phyloP scores from a whole-genome alignment of 2,329 filamentous ascomycete genomes.

The Xylaria sp. region DNA sequence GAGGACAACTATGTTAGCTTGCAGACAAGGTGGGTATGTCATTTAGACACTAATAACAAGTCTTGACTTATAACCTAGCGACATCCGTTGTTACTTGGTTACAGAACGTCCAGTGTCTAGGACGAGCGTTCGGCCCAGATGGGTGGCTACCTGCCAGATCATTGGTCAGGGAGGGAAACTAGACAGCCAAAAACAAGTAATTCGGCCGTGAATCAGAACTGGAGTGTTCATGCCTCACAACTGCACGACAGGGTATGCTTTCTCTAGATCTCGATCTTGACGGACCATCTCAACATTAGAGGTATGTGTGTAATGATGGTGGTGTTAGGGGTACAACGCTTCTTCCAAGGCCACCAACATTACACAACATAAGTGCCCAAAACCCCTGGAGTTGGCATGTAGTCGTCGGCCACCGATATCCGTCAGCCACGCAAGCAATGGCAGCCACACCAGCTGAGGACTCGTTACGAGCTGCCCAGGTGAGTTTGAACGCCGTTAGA shows the following conservation, averaged over 20 bases:
- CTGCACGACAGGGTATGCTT: background rate
- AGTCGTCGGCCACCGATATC: background rate
- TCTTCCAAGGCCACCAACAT: background rate
- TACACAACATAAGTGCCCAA: constrained; percentile 13
- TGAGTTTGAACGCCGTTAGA: constrained; percentile 24
- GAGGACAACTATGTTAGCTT: constrained; percentile 25
- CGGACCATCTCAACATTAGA: background rate
- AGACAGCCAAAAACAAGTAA: constrained; percentile 15
- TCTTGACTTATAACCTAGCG: background rate
- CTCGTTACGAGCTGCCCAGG: constrained; percentile 15
- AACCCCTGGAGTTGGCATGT: constrained; percentile 14
- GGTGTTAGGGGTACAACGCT: background rate
- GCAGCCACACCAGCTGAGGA: constrained; percentile 22
- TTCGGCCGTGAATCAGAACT: no score
- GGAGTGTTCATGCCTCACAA: background rate
- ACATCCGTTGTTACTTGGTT: constrained; percentile 19
- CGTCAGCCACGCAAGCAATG: constrained; percentile 28
- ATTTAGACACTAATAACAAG: background rate
- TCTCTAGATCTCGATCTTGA: constrained; percentile 26
- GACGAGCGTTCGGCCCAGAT: background rate
- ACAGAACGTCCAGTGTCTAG: background rate
- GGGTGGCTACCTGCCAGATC: background rate
- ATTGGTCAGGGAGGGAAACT: background rate
- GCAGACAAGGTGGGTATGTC: constrained; percentile 3
- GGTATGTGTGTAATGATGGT: constrained; percentile 6